phyloP scores from a whole-genome alignment of 2,329 filamentous ascomycete genomes.

The Cordyceps farinosa region DNA sequence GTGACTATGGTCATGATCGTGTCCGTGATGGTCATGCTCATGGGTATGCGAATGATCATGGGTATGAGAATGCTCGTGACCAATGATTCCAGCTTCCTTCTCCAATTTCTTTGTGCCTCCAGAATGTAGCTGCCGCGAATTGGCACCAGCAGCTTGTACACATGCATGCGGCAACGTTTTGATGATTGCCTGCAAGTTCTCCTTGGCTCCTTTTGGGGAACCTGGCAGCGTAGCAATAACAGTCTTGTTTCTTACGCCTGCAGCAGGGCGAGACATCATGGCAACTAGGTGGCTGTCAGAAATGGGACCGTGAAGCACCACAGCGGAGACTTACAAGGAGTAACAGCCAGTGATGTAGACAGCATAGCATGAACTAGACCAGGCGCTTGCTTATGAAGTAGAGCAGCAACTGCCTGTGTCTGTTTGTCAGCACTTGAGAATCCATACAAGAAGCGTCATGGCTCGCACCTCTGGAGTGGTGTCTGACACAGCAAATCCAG shows the following conservation, averaged over 20 bases:
- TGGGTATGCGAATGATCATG: constrained; percentile 29
- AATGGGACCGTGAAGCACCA: constrained; percentile 15
- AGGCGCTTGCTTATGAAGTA: constrained; percentile 81
- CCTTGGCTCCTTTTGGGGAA: constrained; percentile 89
- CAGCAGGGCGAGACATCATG: constrained; percentile 92
- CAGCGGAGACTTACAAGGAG: constrained; percentile 68
- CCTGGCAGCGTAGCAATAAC: constrained; percentile 88
- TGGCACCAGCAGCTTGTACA: constrained; percentile 74
- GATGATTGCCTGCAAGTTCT: constrained; percentile 85
- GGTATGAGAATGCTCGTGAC: constrained; percentile 25
- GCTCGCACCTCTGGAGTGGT: constrained; percentile 74
- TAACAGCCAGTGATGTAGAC: constrained; percentile 75
- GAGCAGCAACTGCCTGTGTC: constrained; percentile 65
- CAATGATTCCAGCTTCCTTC: constrained; percentile 66
- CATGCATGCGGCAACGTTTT: constrained; percentile 96
- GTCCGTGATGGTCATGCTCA: constrained; percentile 29
- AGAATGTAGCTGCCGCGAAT: constrained; percentile 74
- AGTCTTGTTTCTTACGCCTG: constrained; percentile 76
- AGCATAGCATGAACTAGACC: constrained; percentile 97
- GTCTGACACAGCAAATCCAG: constrained; percentile 84
- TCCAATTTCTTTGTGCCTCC: constrained; percentile 84
- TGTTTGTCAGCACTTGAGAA: neutral
- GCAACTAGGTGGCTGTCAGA: constrained; percentile 61
- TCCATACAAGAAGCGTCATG: neutral
- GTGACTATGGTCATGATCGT: constrained; percentile 29